These are phyloP conservation scores for Mycena pura DNA, from an alignment of 768 basidiomycete genomes.

Conservation along the genomic window DNA sequence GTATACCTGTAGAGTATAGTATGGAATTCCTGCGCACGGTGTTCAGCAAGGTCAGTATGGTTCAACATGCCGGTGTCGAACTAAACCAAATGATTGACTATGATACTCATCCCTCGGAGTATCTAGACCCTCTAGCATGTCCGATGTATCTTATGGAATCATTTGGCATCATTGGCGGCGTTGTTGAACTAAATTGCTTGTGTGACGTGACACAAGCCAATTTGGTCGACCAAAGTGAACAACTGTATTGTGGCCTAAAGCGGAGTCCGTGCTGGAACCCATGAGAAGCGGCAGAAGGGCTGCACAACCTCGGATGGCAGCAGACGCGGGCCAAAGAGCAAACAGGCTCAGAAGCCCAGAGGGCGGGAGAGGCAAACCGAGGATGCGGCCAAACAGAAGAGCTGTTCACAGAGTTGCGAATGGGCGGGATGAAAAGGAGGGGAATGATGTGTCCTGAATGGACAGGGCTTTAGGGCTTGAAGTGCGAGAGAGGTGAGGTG, in stretches of 20 bases:
- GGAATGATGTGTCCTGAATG: neutral
- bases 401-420: neutral
- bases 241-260: slow-evolving; percentile 5
- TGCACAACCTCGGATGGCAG: neutral
- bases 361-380: slow-evolving; percentile 2
- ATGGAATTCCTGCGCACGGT: too few species aligned
- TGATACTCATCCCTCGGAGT: too few species aligned
- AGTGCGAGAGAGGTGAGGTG: neutral
- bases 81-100: too few species aligned
- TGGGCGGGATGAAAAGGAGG: neutral
- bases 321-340: neutral
- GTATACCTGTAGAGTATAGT: too few species aligned
- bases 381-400: neutral
- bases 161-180: too few species aligned
- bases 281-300: neutral
- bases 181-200: too few species aligned
- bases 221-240: too few species aligned
- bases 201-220: too few species aligned
- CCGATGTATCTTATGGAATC: too few species aligned
- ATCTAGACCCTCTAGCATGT: too few species aligned
- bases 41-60: too few species aligned
- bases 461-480: neutral
- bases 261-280: neutral
- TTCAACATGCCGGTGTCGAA: too few species aligned
- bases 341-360: slow-evolving; percentile 1